Conservation (phyloP, 78 protist species). For the Dictyostelium brefeldianum region DNA sequence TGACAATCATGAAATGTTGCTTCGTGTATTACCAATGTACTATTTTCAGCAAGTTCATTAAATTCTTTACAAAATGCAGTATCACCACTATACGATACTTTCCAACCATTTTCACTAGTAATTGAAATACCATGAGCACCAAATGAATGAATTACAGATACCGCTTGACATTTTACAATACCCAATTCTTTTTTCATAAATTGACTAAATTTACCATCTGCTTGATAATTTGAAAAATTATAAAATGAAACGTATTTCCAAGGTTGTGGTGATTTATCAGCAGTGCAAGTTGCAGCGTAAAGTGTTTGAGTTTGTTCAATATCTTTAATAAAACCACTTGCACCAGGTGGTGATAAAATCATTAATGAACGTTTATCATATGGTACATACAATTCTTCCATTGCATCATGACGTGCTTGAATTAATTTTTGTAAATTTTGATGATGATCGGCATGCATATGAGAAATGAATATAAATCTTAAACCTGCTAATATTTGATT, state of each 20-base stretch:
- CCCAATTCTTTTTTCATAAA: slow-evolving; percentile 8
- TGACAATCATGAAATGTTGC: slow-evolving; percentile 65
- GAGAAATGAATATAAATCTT: slow-evolving; percentile 44
- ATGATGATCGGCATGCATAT: slow-evolving; percentile 73
- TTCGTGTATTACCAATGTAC: slow-evolving; percentile 49
- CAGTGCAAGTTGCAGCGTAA: neutral
- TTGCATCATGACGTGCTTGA: slow-evolving; percentile 40
- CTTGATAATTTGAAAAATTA: neutral
- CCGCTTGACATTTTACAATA: neutral
- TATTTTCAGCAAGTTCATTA: neutral
- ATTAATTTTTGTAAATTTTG: slow-evolving; percentile 36
- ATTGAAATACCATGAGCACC: slow-evolving; percentile 46
- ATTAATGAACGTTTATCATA: slow-evolving; percentile 5
- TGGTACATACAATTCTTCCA: slow-evolving; percentile 33
- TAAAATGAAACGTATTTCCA: slow-evolving; percentile 55
- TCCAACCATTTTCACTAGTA: slow-evolving; percentile 46
- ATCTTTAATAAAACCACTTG: slow-evolving; percentile 13
- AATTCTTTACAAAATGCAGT: slow-evolving; percentile 35
- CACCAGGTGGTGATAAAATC: slow-evolving; percentile 28
- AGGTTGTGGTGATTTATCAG: neutral
- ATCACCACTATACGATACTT: slow-evolving; percentile 49
- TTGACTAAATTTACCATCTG: neutral
- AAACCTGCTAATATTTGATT: neutral
- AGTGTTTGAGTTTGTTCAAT: slow-evolving; percentile 17
- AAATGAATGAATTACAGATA: slow-evolving; percentile 52